Evolutionary conservation across 805 yeast species (phyloP).

Genomic region (Zygoascus bituminiphila): DNA sequence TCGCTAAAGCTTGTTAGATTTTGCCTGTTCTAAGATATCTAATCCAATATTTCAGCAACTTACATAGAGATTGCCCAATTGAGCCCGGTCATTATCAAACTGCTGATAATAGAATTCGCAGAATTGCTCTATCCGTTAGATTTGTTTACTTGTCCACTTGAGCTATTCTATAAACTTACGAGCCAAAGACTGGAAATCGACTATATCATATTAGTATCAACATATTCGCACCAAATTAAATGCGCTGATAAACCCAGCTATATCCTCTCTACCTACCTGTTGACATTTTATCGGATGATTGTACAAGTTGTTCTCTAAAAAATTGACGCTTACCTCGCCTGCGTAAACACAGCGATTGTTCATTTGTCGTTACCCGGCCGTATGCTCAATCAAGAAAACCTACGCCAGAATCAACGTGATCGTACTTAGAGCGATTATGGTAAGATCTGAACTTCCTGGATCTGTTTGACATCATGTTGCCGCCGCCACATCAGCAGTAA

Average conservation of each 20-base stretch:
- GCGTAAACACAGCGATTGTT: neutral
- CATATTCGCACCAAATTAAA: neutral
- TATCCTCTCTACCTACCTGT: neutral
- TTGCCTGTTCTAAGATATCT: neutral
- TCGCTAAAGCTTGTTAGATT: constrained; percentile 39
- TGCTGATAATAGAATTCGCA: constrained; percentile 92
- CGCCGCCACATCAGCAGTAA: too few relatives aligned
- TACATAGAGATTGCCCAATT: constrained; percentile 82
- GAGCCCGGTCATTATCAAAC: constrained; percentile 86
- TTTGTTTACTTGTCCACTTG: constrained; percentile 10
- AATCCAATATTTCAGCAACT: constrained; percentile 1
- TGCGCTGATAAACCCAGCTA: neutral
- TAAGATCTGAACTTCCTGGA: too few relatives aligned
- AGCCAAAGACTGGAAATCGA: constrained; percentile 19
- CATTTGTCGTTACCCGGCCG: neutral
- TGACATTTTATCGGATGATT: constrained; percentile 2
- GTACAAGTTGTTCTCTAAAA: neutral
- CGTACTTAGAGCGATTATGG: too few relatives aligned
- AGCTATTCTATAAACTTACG: constrained; percentile 12
- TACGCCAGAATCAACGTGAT: too few relatives aligned
- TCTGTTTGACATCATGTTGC: too few relatives aligned
- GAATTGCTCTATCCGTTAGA: constrained; percentile 53
- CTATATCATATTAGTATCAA: constrained; percentile 5
- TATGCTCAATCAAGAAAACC: too few relatives aligned
- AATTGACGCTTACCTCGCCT: neutral